Base-by-base conservation (phyloP, 441 rosid species). In the Arabidopsis hybrid region DNA sequence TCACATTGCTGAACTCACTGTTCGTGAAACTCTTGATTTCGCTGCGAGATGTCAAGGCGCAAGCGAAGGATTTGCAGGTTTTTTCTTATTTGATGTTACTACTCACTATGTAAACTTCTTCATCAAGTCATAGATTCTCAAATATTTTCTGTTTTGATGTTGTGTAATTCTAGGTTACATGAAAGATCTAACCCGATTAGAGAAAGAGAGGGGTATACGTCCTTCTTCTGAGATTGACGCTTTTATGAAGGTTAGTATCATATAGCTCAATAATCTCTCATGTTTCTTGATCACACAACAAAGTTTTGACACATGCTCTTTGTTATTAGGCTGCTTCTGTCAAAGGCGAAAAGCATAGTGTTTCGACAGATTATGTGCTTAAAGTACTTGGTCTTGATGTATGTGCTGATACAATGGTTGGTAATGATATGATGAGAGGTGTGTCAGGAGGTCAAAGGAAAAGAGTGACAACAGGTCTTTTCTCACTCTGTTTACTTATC, bases 361-460 rank as follows among this genome's bases (percentile, higher is more conserved):
- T 94, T 49, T 87, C 92, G 4, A 90, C 97, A 13, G 97, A 94
- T 73, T 94, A 94, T 50, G 83, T 90, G 69, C 78, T 94, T 56
- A 88, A 84, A 81, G 87, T 94, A 72, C 97, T 94, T 78, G 99
- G 97, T 68, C 97, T 94, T 66, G 97, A 92, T 71, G 65, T 88
- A 45, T 94, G 99, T 78, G 80, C 97, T 38, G 97, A 94, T 62
- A 94, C 99, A 13, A 61, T 86, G 42, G 97, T 92, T 36, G 99
- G 99, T 38, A 92, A 76, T 76, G 99, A 94, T 59, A 94, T 94
- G 97, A 80, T 89, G 73, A 87, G 97, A 84, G 99, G 99, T 31
- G 93, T 94, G 75, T 94, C 99, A 6, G 97, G 99, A 56, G 99
- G 99, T 63, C 99, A 92, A 69, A 88, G 90, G 52, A 94, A 92